phyloP scores from a whole-genome alignment of 129 eudicot species.

The Centrapalus pauciflorus region DNA sequence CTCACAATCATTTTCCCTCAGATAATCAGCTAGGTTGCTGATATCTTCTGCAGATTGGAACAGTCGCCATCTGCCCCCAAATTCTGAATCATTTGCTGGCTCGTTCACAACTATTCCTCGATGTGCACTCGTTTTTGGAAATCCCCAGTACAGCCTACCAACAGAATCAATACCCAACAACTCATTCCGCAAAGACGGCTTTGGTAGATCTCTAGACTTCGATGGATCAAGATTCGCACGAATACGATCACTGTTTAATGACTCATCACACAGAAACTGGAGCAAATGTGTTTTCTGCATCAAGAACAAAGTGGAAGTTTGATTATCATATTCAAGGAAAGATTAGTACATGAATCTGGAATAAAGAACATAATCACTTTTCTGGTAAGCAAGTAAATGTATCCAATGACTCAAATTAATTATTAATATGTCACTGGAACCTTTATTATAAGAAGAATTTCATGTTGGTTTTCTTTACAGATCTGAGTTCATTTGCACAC shows the following conservation, averaged over 20 bases:
- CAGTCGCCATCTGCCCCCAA: slow-evolving; percentile 26
- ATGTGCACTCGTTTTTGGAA: slow-evolving; percentile 24
- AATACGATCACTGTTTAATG: slow-evolving; percentile 26
- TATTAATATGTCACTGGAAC: no score
- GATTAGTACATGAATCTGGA: not conserved
- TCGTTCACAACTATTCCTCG: slow-evolving; percentile 22
- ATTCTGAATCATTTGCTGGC: not conserved
- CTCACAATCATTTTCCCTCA: slow-evolving; percentile 17
- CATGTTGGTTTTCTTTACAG: not conserved
- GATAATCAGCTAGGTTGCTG: slow-evolving; percentile 18
- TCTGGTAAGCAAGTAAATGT: no score
- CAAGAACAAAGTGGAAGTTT: not conserved
- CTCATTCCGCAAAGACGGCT: slow-evolving; percentile 30
- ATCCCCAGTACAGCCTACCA: slow-evolving; percentile 52
- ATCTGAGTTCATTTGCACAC: not conserved
- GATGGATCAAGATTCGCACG: slow-evolving; percentile 28
- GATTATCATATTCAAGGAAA: not conserved
- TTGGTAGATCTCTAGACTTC: not conserved
- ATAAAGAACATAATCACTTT: not conserved
- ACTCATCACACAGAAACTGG: slow-evolving; percentile 42
- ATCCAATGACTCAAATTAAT: no score
- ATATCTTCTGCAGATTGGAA: slow-evolving; percentile 34
- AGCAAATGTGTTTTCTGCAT: slow-evolving; percentile 50
- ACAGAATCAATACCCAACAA: slow-evolving; percentile 44
- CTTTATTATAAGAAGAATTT: no score